A percentile compares a stretch with the other conserved stretches of the same genome.
Evolutionary conservation across 139 green algal genomes (phyloP).

Genomic region (Picochlorum sp.): DNA sequence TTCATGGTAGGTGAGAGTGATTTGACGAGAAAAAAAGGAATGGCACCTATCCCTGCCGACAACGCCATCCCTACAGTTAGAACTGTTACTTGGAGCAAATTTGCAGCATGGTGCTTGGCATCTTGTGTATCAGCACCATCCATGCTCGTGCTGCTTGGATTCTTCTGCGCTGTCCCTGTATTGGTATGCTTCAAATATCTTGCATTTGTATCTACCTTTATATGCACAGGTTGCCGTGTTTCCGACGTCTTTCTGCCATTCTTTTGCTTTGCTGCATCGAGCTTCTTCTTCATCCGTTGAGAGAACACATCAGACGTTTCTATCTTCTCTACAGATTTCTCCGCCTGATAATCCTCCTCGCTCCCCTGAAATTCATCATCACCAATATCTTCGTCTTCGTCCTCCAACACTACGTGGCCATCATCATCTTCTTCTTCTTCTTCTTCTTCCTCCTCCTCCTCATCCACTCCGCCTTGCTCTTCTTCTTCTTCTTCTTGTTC

Average conservation of each 20-base stretch:
- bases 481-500: neutral
- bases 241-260: neutral
- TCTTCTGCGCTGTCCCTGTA: neutral
- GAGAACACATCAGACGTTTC: neutral
- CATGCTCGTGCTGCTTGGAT: neutral
- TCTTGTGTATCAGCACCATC: neutral
- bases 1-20: slow-evolving; percentile 35
- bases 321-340: neutral
- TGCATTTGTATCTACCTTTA: too few species aligned
- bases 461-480: neutral
- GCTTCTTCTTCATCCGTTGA: neutral
- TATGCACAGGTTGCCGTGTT: too few species aligned
- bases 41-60: slow-evolving; percentile 50
- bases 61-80: slow-evolving; percentile 50
- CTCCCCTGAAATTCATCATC: neutral
- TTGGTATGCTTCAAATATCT: neutral
- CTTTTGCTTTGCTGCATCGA: neutral
- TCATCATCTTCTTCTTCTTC: neutral
- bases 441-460: neutral
- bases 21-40: slow-evolving; percentile 69
- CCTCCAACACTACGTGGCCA: neutral
- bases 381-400: neutral
- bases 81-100: slow-evolving; percentile 21
- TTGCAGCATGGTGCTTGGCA: neutral
- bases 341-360: neutral